Evolutionary conservation across 106 monocot genomes (phyloP), one percentile per base, ranked within the genome.

Genomic region (Phalaenopsis aphrodite): DNA sequence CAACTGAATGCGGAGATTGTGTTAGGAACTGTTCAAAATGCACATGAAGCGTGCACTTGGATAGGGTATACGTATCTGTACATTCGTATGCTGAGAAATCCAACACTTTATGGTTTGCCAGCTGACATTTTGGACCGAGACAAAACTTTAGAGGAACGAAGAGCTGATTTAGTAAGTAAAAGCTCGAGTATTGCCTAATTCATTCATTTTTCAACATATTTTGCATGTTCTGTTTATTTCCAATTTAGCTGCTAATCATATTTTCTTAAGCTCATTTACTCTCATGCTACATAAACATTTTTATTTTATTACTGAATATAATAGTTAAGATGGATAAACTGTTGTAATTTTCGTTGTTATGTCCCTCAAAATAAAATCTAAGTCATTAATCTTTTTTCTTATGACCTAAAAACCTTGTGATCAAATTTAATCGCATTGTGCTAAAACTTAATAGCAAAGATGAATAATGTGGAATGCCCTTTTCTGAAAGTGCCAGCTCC

Each of bases 1-100:
- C 99, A 99, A 84, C 79, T 99, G 77, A 99, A 99, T 85, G 99
- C 99, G 2, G 99, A 99, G 88, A 95, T 99, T 87, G 95, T 99
- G 36, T 88, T 99, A 77, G 99, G 99, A 42, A 91, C 99, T 43
- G 93, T 99, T 85, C 94, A 99, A 80, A 99, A 99, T 89, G 95
- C 99, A 47, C 85, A 89, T 41, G 99, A 99, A 78, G 99, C 95
- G 41, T 99, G 99, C 75, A 89, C 91, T 11, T 99, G 99, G 99
- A 85, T 95, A 81, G 92, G 90, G 6, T 99, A 99, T 66, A 99
- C 99, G 9, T 99, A 99, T 42, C 85, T 99, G 42, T 99, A 93
- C 73, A 91, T 99, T 52, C 85, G 99, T 1, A 95, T 99, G 99
- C 80, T 95, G 45, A 82, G 93, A 16, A 99, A 99, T 56, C 99